A percentile compares a stretch with the other conserved stretches of the same genome.
Conservation (phyloP, 2,329 filamentous ascomycete species). For the Ambrosiella xylebori region DNA sequence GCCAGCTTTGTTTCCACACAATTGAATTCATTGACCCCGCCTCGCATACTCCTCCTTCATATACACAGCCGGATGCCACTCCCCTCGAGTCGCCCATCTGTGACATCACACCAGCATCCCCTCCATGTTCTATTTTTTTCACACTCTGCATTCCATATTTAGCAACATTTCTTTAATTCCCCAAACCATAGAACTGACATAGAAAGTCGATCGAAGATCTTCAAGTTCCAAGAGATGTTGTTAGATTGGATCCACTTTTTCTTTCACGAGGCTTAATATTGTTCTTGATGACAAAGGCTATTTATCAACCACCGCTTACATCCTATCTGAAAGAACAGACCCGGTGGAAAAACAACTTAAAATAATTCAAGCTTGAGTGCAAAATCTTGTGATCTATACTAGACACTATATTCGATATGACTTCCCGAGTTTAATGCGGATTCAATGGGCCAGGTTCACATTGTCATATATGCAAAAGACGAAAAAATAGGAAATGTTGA, state of each 20-base stretch:
- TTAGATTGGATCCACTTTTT: not conserved
- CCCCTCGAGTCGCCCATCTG: not conserved
- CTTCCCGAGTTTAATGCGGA: no score
- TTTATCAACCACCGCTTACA: not conserved
- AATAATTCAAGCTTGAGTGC: no score
- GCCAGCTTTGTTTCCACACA: not conserved
- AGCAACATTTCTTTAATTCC: not conserved
- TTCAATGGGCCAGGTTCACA: no score
- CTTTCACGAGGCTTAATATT: not conserved
- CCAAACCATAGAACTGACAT: not conserved
- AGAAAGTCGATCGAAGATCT: not conserved
- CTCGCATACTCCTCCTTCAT: not conserved
- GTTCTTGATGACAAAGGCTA: not conserved
- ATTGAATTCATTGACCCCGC: not conserved
- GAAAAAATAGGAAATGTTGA: no score
- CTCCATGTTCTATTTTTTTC: no score
- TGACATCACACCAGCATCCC: no score
- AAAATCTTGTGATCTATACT: no score
- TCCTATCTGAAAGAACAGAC: no score
- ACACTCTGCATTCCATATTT: no score
- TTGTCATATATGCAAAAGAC: no score
- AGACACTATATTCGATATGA: no score
- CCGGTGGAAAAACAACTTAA: no score
- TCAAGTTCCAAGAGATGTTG: not conserved
- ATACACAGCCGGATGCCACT: not conserved